Percentiles rank a stretch among this genome's conserved stretches.
Conservation (phyloP, 495 filamentous ascomycete species). For the Wilcoxina mikolae region DNA sequence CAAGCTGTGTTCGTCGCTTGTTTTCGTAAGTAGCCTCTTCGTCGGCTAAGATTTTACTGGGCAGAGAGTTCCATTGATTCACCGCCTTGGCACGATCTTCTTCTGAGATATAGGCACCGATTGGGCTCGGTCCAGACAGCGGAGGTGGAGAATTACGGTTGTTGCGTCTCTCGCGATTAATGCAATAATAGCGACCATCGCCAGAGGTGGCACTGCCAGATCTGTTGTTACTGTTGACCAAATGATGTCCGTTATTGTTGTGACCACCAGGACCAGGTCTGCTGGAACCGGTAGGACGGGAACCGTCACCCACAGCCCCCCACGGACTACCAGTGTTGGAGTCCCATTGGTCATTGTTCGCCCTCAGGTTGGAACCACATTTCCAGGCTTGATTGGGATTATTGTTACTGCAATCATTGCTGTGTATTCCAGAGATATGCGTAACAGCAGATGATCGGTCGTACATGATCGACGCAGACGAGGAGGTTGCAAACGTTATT, state of each 20-base stretch:
- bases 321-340: background rate
- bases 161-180: background rate
- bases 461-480: background rate
- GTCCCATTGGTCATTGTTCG: background rate
- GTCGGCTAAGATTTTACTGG: constrained; percentile 18
- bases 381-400: constrained; percentile 1
- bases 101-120: constrained; percentile 15
- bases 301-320: background rate
- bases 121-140: background rate
- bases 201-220: no score
- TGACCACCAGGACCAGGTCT: no score
- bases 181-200: no score
- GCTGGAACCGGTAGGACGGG: background rate
- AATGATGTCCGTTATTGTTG: background rate
- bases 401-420: background rate
- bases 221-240: background rate
- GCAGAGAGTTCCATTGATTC: constrained; percentile 21
- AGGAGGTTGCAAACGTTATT: background rate
- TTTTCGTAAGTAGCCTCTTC: constrained; percentile 17
- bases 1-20: constrained; percentile 16
- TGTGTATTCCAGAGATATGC: background rate
- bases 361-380: background rate
- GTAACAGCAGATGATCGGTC: background rate
- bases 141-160: background rate
- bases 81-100: constrained; percentile 20